Evolutionary conservation across 169 alveolate genomes (phyloP).

Genomic region (Cryptosporidium tyzzeri): DNA sequence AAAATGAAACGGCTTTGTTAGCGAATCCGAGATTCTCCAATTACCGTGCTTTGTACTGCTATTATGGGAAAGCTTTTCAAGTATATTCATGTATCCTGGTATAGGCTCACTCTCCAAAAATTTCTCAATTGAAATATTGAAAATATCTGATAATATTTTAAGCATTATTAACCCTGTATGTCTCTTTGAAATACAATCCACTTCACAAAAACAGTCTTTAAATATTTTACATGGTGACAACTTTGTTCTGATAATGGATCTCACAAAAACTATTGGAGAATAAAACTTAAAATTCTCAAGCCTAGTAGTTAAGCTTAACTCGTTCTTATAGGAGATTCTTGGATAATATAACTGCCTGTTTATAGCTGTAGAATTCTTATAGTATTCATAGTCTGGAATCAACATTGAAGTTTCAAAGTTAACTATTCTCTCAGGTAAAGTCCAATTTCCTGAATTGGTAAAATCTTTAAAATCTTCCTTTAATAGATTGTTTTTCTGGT

Average conservation of each 20-base stretch:
- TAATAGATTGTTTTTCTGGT: neutral
- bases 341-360: neutral
- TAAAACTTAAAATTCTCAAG: conserved; percentile 12
- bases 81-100: conserved; percentile 29
- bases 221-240: neutral
- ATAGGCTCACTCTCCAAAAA: conserved; percentile 58
- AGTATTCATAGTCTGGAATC: conserved; percentile 9
- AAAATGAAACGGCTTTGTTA: conserved; percentile 59
- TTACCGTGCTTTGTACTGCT: neutral
- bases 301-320: neutral
- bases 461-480: neutral
- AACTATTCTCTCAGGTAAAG: conserved; percentile 12
- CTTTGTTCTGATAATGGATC: conserved; percentile 41
- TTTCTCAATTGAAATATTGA: conserved; percentile 15
- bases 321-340: neutral
- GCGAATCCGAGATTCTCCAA: conserved; percentile 37
- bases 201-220: neutral
- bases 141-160: conserved; percentile 8
- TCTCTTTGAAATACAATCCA: neutral
- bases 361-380: neutral
- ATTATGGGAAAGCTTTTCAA: neutral
- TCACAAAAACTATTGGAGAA: conserved; percentile 40
- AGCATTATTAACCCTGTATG: conserved; percentile 11
- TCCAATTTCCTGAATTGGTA: neutral
- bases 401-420: conserved; percentile 10